Percentiles rank a stretch among this genome's conserved stretches.
These are phyloP conservation scores for Mycena vitilis DNA, from an alignment of 768 basidiomycete species.

Conservation along the genomic window DNA sequence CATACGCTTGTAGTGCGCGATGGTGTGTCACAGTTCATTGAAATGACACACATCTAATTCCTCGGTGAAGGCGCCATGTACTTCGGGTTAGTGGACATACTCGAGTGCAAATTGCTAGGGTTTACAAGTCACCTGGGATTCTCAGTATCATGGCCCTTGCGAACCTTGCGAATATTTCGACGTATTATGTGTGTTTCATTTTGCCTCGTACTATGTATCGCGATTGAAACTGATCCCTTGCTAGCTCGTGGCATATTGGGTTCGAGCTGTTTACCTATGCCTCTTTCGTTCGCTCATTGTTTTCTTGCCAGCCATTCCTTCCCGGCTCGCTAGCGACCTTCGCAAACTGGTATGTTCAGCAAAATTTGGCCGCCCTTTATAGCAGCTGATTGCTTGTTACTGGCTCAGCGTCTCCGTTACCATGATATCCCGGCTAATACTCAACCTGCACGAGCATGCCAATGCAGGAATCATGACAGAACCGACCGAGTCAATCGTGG, in stretches of 20 bases:
- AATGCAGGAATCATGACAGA: slow-evolving; percentile 7
- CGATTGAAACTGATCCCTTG: background rate
- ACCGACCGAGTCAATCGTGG: too few species aligned
- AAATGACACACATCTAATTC: background rate
- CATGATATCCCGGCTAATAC: slow-evolving; percentile 52
- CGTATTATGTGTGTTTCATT: slow-evolving; percentile 16
- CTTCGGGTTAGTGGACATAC: background rate
- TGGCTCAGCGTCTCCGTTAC: slow-evolving; percentile 45
- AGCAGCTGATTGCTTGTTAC: background rate
- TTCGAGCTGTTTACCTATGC: background rate
- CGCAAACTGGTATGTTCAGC: background rate
- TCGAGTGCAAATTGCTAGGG: too few species aligned
- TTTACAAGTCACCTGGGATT: background rate
- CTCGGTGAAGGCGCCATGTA: slow-evolving; percentile 3
- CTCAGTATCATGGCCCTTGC: slow-evolving; percentile 14
- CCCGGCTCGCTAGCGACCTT: slow-evolving; percentile 7
- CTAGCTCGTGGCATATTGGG: background rate
- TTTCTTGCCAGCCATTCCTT: background rate
- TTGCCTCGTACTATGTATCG: too few species aligned
- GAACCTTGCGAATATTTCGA: slow-evolving; percentile 12
- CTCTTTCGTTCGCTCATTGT: background rate
- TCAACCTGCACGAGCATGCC: slow-evolving; percentile 49
- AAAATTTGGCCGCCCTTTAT: background rate
- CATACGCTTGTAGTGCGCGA: slow-evolving; percentile 47
- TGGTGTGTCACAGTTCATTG: slow-evolving; percentile 36